A percentile compares a stretch with the other conserved stretches of the same genome.
These are phyloP conservation scores for Coix lacrymajobi DNA, from an alignment of 176 grass and related monocot species.

Conservation along the genomic window DNA sequence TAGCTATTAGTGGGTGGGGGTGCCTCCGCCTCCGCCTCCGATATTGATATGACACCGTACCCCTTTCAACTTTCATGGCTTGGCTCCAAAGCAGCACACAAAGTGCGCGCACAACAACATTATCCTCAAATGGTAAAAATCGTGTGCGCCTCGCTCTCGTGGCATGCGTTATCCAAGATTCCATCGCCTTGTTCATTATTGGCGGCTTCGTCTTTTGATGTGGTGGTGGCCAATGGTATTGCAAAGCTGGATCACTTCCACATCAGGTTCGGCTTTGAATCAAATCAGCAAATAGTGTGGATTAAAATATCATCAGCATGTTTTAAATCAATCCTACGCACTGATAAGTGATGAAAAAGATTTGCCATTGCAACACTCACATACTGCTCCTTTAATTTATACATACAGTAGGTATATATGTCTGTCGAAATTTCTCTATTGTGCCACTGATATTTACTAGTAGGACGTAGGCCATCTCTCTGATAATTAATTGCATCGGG, in stretches of 20 bases:
- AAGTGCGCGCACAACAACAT: slow-evolving; percentile 11
- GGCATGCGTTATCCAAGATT: slow-evolving; percentile 31
- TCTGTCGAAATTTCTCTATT: background rate
- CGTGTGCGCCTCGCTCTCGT: background rate
- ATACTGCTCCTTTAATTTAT: background rate
- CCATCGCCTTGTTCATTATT: background rate
- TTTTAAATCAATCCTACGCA: background rate
- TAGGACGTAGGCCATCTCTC: background rate
- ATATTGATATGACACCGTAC: background rate
- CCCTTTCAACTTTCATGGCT: slow-evolving; percentile 27
- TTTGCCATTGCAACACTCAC: background rate
- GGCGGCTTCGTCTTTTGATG: slow-evolving; percentile 23
- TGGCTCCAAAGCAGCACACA: slow-evolving; percentile 6
- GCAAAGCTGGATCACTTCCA: slow-evolving; percentile 16
- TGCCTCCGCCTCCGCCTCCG: slow-evolving; percentile 14
- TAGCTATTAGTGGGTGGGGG: background rate
- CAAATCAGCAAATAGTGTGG: background rate
- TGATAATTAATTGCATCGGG: background rate
- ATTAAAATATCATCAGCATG: background rate
- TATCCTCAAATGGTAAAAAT: slow-evolving; percentile 41
- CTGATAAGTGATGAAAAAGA: background rate
- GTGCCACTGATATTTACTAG: background rate
- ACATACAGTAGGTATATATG: too few species aligned
- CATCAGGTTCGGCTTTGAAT: background rate
- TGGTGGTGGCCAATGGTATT: slow-evolving; percentile 27